Conservation (phyloP, 1,139 yeast genomes). For the Suzukiozyma palmioleophila region DNA sequence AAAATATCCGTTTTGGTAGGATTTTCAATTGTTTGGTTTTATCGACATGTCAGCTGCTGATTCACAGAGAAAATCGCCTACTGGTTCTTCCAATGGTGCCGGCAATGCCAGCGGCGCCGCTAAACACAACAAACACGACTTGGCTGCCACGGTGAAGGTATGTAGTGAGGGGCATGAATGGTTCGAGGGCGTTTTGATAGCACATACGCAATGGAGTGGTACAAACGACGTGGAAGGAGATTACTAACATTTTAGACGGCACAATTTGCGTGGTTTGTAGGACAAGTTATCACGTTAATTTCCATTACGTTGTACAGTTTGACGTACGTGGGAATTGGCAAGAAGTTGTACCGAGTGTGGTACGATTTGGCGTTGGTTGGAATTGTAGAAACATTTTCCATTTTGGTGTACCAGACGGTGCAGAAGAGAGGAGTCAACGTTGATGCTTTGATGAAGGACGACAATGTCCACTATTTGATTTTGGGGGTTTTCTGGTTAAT, state of each 20-base stretch:
- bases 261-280: constrained; percentile 63
- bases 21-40: no score
- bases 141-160: constrained; percentile 15
- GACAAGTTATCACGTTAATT: constrained; percentile 65
- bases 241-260: constrained; percentile 29
- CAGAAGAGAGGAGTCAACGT: constrained; percentile 35
- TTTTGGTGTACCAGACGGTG: constrained; percentile 59
- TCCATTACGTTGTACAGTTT: constrained; percentile 52
- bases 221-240: no score
- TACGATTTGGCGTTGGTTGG: constrained; percentile 63
- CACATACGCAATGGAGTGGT: no score
- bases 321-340: constrained; percentile 30
- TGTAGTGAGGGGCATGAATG: constrained; percentile 4
- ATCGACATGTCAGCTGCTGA: not conserved
- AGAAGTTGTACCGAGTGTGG: constrained; percentile 34
- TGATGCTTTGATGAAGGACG: constrained; percentile 30
- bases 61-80: not conserved
- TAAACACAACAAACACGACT: constrained; percentile 9
- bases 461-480: constrained; percentile 46
- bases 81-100: not conserved
- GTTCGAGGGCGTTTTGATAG: no score
- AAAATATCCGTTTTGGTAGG: no score
- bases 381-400: constrained; percentile 69
- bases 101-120: not conserved
- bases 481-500: constrained; percentile 38